Evolutionary conservation across 331 rosid genomes (phyloP), one percentile per base, ranked within the genome.

Genomic region (Arachis monticola): DNA sequence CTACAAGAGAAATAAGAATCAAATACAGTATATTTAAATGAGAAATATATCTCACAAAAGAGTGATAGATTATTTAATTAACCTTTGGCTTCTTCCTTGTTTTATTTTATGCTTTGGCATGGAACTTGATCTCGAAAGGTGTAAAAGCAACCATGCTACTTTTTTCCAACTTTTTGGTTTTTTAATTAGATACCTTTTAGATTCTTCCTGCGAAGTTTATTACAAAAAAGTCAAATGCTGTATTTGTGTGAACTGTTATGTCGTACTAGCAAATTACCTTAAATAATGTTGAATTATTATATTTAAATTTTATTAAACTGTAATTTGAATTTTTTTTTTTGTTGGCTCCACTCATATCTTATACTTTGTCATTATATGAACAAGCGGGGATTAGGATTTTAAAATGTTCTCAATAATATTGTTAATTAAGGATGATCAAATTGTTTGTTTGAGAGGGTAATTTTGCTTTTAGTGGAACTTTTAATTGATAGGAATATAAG

Each of bases 171-270:
- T 44, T 45, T 42, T 40, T 1, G 44, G 5, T 70, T 55, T 17
- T 41, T 50, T 72, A 32, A 41, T 76, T 3, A 11, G 57, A 60
- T 45, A 51, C 74, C 58, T 45, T 11, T 5, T 10, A 70, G 84
- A 86, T 83, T 73, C 88, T 77, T 69, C 60, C 64, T 53, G 56
- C 74, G 14, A 79, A 3, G 80, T 11, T 42, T 53, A 14, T 1
- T 4, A 35, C 3, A 35, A 78, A 53, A 1, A 86, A 83, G 84
- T 81, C 86, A 86, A 83, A 73, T 7, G 42, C 45, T 74, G 27
- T 11, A 6, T 50, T 17, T n/a, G 59, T 1, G 27, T 35, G 38
- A 35, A 35, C 38, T 12, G 72, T n/a, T n/a, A n/a, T n/a, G n/a
- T n/a, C n/a, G n/a, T n/a, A 17, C 68, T 69, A 32, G 27, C 48